Base-by-base conservation (phyloP, 31 red algal genomes). In the Asparagopsis taxiformis region DNA sequence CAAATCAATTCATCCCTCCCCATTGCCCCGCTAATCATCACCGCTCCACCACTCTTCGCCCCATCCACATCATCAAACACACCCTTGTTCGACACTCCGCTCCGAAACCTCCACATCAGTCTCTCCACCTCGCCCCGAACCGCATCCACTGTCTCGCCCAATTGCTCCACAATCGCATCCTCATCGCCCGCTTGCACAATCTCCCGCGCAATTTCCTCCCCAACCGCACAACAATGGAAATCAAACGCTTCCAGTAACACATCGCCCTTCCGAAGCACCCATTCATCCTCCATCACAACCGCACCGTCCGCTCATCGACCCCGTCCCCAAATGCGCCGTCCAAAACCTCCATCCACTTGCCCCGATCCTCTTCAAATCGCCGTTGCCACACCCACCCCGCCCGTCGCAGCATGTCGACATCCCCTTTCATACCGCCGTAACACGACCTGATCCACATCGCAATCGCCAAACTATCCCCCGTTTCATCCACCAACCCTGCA, bases 341-440 rank as follows among this genome's bases (percentile, higher is more conserved):
- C n/a, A n/a, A n/a, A n/a, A n/a, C n/a, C n/a, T n/a, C n/a, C n/a
- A n/a, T n/a, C n/a, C n/a, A n/a, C n/a, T n/a, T n/a, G n/a, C n/a
- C n/a, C n/a, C 5, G 24, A 63, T 29, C 10, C 8, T 5, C 7
- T n/a, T 16, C 8, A 20, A 31, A 20, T 4, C 25, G 59, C 16
- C 59, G 24, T 29, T 23, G 3, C 59, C 59, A 63, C 8, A 63
- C 59, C 3, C 29, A n/a, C 9, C 23, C 59, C 4, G 59, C 23
- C 29, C 29, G 25, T 6, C 31, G 59, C 8, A 63, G 15, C 59
- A 63, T 63, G 31, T 23, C 59, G 16, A 31, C 31, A 63, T 63
- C 59, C 3, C 59, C 59, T 36, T 63, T 63, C 59, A 63, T 63
- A 20, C 59, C 59, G 31, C 59, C 59, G 15, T 63, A 63, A 31